A percentile compares a stretch with the other conserved stretches of the same genome.
These are phyloP conservation scores for Solanum megistacrolobum DNA, from an alignment of 257 asterid species.

Conservation along the genomic window DNA sequence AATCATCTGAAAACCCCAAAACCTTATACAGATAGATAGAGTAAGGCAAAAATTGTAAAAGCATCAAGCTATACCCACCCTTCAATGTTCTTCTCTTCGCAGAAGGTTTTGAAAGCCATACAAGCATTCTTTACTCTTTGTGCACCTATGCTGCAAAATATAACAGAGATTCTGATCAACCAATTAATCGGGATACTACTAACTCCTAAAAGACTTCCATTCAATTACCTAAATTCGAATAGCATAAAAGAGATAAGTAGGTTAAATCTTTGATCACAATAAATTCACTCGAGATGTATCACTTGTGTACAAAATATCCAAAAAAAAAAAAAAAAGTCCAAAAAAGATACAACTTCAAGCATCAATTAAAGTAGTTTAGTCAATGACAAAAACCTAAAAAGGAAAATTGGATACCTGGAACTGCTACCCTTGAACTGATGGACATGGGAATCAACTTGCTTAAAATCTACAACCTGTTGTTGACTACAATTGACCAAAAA, in stretches of 20 bases:
- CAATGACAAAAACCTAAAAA: not conserved
- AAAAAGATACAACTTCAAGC: not conserved
- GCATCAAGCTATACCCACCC: constrained; percentile 16
- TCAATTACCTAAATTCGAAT: not conserved
- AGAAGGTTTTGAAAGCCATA: constrained; percentile 17
- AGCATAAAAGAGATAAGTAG: not conserved
- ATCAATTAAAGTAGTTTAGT: not conserved
- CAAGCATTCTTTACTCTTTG: constrained; percentile 55
- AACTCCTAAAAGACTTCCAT: not conserved
- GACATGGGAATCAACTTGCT: constrained; percentile 63
- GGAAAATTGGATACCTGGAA: constrained; percentile 34
- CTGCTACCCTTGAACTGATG: constrained; percentile 78
- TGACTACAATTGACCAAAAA: constrained; percentile 15
- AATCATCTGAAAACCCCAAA: not conserved
- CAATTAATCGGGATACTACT: not conserved
- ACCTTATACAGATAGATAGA: not conserved
- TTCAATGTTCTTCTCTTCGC: constrained; percentile 22
- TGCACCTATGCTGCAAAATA: constrained; percentile 54
- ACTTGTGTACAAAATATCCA: not conserved
- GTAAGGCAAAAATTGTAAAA: not conserved
- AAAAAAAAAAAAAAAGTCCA: too few relatives aligned
- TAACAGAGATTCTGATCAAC: not conserved
- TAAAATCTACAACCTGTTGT: constrained; percentile 53
- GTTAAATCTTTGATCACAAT: not conserved
- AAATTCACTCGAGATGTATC: not conserved